Conservation (phyloP, 768 basidiomycete species). For the Cyclocybe cylindracea region DNA sequence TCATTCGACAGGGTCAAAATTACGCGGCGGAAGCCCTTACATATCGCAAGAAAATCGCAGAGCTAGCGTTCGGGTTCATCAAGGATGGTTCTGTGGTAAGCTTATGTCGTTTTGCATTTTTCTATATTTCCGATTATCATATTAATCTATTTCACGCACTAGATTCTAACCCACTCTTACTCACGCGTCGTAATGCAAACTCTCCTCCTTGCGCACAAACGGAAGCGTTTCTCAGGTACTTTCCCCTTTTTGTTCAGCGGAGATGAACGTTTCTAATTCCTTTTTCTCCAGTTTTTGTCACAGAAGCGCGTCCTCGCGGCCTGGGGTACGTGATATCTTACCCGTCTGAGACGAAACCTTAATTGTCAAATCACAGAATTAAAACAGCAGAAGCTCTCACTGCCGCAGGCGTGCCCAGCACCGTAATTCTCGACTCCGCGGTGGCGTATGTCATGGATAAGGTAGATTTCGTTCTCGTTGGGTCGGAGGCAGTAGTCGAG, state of each 20-base stretch:
- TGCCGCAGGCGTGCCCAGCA: slow-evolving; percentile 91
- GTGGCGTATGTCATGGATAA: slow-evolving; percentile 97
- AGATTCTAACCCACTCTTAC: slow-evolving; percentile 98
- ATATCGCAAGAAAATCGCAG: slow-evolving; percentile 88
- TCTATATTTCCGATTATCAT: slow-evolving; percentile 1
- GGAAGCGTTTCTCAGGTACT: slow-evolving; percentile 83
- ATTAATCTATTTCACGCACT: slow-evolving; percentile 16
- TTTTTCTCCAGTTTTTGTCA: slow-evolving; percentile 77
- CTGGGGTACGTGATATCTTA: slow-evolving; percentile 63
- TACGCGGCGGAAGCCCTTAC: slow-evolving; percentile 80
- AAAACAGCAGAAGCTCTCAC: slow-evolving; percentile 89
- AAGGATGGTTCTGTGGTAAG: slow-evolving; percentile 89
- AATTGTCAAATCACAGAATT: slow-evolving; percentile 51
- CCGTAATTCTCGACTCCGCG: slow-evolving; percentile 93
- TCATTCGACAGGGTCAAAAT: slow-evolving; percentile 77
- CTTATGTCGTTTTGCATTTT: slow-evolving; percentile 9
- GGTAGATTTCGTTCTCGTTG: slow-evolving; percentile 93
- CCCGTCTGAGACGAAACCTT: slow-evolving; percentile 13
- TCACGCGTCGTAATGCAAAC: slow-evolving; percentile 95
- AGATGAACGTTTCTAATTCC: slow-evolving; percentile 17
- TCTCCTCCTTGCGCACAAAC: slow-evolving; percentile 84
- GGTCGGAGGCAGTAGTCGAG: slow-evolving; percentile 97
- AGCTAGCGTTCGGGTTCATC: slow-evolving; percentile 88
- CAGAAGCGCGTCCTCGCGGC: slow-evolving; percentile 90
- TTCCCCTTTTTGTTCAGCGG: slow-evolving; percentile 13